phyloP scores from a whole-genome alignment of 2,329 filamentous ascomycete genomes.

The Pseudopyrenochaeta lycopersici region DNA sequence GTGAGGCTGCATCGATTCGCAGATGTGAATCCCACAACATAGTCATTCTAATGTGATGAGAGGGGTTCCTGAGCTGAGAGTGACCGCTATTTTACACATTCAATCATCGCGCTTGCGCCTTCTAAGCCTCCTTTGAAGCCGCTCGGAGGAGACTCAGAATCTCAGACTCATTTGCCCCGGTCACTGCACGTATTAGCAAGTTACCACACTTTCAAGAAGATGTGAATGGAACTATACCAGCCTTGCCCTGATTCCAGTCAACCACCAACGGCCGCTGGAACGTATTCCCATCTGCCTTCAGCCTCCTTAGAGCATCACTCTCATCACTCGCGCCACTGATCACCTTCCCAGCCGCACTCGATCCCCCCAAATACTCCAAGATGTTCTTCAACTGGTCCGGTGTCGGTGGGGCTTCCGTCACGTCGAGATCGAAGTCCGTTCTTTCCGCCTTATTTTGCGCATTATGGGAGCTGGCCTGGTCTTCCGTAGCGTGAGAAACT shows the following conservation, averaged over 20 bases:
- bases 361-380: conserved; percentile 77
- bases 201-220: neutral
- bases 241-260: conserved; percentile 93
- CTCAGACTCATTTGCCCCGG: conserved; percentile 84
- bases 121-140: conserved; percentile 55
- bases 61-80: neutral
- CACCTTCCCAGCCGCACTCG: conserved; percentile 67
- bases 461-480: conserved; percentile 75
- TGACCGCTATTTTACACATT: conserved; percentile 8
- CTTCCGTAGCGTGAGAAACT: conserved; percentile 72
- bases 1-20: conserved; percentile 1
- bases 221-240: conserved; percentile 56
- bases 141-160: conserved; percentile 82
- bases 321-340: conserved; percentile 77
- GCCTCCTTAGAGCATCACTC: conserved; percentile 80
- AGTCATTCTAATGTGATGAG: neutral
- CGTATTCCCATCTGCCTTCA: conserved; percentile 72
- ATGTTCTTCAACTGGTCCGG: conserved; percentile 83
- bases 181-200: conserved; percentile 52
- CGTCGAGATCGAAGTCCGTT: conserved; percentile 84
- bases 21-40: neutral
- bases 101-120: conserved; percentile 19
- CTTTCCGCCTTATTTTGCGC: conserved; percentile 67
- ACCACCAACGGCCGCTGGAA: conserved; percentile 85
- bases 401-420: conserved; percentile 83